Evolutionary conservation across 306 rosid species (phyloP), one percentile per base, ranked within the genome.

Genomic region (Sechiopsis laciniata): DNA sequence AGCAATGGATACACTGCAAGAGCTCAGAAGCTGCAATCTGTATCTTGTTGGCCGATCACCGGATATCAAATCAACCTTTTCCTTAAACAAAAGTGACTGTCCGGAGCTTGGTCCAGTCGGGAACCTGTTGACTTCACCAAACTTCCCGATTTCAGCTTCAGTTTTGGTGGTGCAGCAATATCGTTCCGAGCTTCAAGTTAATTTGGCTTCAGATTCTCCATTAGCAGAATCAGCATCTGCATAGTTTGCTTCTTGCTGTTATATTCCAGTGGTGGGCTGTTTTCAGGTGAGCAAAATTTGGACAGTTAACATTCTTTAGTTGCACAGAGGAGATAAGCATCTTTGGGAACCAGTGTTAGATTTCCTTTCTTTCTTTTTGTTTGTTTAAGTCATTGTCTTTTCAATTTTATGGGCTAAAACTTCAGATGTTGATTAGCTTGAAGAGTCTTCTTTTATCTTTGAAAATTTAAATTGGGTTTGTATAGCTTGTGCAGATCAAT

Each of bases 21-120:
- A 81, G 68, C 9, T 72, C 6, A 80, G 56, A 52, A 21, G 17
- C 66, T 88, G 91, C 85, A 86, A 85, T 69, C 82, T 90, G 55
- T 83, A 79, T 76, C 42, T 86, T 14, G 84, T 86, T 16, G 98
- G 98, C 48, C 52, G 76, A 75, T 71, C 61, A 60, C 91, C 93
- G 6, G 55, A 59, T 0, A 48, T 83, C 13, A 79, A 48, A 57
- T 60, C 75, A 10, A 74, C 72, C 9, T 72, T 70, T 12, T 73
- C 50, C 17, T 73, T 76, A 16, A 58, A 42, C 29, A 70, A 60
- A 60, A 77, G 78, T 1, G 87, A 81, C 20, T 86, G 78, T 74
- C 72, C 80, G 0, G 89, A 86, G 60, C 73, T 86, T 8, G 89
- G 89, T 19, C 85, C 89, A 2, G 79, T 83, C 0, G 89, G 85